Base-by-base conservation (phyloP, 148 eudicot species). In the Vaccinium darrowii region DNA sequence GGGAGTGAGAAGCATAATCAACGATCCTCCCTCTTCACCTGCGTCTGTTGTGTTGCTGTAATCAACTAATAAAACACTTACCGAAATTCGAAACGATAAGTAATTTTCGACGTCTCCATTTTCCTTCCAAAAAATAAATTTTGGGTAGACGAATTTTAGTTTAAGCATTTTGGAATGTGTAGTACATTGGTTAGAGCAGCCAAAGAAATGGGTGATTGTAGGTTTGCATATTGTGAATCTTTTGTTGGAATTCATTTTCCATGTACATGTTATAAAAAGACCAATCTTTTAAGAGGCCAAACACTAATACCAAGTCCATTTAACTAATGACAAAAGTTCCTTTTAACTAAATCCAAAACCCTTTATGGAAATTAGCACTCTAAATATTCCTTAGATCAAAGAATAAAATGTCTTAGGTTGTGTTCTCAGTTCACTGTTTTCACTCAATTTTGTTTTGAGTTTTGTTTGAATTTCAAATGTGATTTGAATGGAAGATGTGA, bases 31-130 rank as follows among this genome's bases (percentile, higher is more conserved):
- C 65, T 91, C 83, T 90, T 91, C 83, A 83, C 88, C 54, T 88
- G 91, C 86, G 78, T 91, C 36, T 91, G 93, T 77, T 91, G 93
- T 85, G 86, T 87, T 18, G 89, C 87, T 58, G 86, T 86, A 25
- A 81, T 83, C 54, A 57, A 56, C 54, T 86, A 33, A 77, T 86
- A 33, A 77, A 82, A 73, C 18, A 3, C 5, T 4, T 23, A 60
- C 1, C 1, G 30, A 30, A 30, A 30, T 30, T 36, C 13, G 13
- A 54, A 53, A 67, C 0, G 2, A 0, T 47, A 19, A 60, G 25
- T 1, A 60, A 6, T 51, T 4, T 21, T 18, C n/a, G 2, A 49
- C 8, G 6, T 50, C 11, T 75, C 8, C 53, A 7, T 75, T 11
- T 75, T 18, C 21, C 11, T 54, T 4, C 23, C 14, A 54, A 54